A percentile compares a stretch with the other conserved stretches of the same genome.
Evolutionary conservation across 305 asterid species (phyloP).

Genomic region (Stenogyne calaminthoides): DNA sequence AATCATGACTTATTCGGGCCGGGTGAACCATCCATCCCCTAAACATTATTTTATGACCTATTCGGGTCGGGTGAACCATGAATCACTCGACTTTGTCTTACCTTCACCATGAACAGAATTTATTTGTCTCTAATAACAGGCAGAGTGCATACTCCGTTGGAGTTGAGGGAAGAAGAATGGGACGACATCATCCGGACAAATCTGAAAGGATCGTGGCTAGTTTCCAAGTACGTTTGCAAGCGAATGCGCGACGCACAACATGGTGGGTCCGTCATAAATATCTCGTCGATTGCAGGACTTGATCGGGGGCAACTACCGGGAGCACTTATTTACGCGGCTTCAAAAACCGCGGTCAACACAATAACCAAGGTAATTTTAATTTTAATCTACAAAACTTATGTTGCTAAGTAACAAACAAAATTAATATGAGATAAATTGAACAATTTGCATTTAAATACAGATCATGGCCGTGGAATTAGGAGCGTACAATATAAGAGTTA

Average conservation of each 20-base stretch:
- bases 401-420: too few species aligned
- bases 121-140: too few species aligned
- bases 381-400: too few species aligned
- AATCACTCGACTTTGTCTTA: too few species aligned
- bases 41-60: too few species aligned
- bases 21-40: too few species aligned
- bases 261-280: conserved; percentile 60
- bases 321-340: conserved; percentile 45
- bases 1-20: too few species aligned
- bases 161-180: conserved; percentile 59
- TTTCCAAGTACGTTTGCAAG: conserved; percentile 49
- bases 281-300: conserved; percentile 60
- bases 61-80: too few species aligned
- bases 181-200: conserved; percentile 42
- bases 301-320: conserved; percentile 58
- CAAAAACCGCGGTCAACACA: conserved; percentile 50
- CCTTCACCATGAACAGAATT: too few species aligned
- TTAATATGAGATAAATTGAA: too few species aligned
- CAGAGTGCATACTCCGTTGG: conserved; percentile 46
- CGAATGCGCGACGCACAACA: conserved; percentile 42
- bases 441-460: conserved; percentile 21
- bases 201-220: conserved; percentile 58
- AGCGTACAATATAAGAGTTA: conserved; percentile 45
- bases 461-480: conserved; percentile 61
- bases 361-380: conserved; percentile 43